These are phyloP conservation scores for Handroanthus guayacan DNA, from an alignment of 257 asterid species.

Conservation along the genomic window DNA sequence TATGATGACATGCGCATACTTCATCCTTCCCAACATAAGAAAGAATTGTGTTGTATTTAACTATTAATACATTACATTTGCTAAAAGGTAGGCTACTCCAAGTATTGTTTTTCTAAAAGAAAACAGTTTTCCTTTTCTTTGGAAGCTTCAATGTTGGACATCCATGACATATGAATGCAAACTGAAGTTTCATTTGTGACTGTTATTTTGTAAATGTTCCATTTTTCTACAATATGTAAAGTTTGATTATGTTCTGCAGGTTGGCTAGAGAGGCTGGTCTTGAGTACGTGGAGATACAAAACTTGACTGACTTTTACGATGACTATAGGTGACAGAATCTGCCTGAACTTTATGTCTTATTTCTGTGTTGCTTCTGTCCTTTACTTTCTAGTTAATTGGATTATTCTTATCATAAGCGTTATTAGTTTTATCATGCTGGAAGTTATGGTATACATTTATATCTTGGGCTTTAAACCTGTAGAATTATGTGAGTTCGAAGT, in stretches of 20 bases:
- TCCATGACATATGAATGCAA: constrained; percentile 13
- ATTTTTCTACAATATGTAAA: constrained; percentile 11
- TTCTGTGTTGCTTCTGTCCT: constrained; percentile 20
- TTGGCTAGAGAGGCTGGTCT: constrained; percentile 98
- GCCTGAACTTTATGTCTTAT: constrained; percentile 27
- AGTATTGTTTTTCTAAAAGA: neutral
- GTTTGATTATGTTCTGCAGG: constrained; percentile 55
- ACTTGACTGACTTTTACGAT: constrained; percentile 91
- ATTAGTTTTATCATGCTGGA: neutral
- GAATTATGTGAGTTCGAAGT: neutral
- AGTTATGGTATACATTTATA: neutral
- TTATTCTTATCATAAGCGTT: neutral
- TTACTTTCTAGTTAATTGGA: constrained; percentile 11
- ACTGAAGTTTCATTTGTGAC: neutral
- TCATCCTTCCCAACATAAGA: neutral
- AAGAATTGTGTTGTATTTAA: neutral
- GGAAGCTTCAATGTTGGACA: constrained; percentile 21
- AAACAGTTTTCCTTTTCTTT: neutral
- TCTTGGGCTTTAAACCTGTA: neutral
- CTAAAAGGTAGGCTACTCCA: constrained; percentile 21
- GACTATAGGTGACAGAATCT: constrained; percentile 72
- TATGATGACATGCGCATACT: neutral
- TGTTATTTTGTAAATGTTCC: constrained; percentile 16
- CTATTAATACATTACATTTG: neutral
- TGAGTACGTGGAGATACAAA: constrained; percentile 86